phyloP scores from a whole-genome alignment of 2,329 filamentous ascomycete genomes.

The Fusarium chaquense region DNA sequence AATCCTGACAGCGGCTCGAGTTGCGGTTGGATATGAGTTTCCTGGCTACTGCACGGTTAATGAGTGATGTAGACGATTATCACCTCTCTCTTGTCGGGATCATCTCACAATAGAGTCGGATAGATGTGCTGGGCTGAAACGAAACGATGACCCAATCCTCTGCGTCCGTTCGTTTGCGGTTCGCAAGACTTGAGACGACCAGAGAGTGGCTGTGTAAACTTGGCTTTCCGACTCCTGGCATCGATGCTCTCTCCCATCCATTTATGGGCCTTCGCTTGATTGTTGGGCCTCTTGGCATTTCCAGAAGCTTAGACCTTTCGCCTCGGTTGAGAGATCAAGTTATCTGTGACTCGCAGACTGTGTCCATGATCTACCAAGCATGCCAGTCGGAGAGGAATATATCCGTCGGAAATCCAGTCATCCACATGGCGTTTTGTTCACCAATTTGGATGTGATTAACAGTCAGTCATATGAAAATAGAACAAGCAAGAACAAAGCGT shows the following conservation, averaged over 20 bases:
- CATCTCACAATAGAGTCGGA: background rate
- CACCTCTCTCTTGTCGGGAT: background rate
- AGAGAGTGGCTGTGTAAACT: constrained; percentile 41
- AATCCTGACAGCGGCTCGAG: constrained; percentile 22
- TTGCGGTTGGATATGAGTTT: constrained; percentile 17
- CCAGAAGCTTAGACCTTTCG: constrained; percentile 28
- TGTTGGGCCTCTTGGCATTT: constrained; percentile 20
- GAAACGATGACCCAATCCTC: constrained; percentile 18
- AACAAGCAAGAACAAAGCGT: constrained; percentile 18
- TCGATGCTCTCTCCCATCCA: constrained; percentile 1
- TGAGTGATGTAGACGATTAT: constrained; percentile 12
- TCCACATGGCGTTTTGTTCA: constrained; percentile 10
- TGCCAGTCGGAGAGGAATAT: constrained; percentile 11
- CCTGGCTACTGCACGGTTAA: constrained; percentile 41
- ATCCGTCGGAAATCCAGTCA: constrained; percentile 23
- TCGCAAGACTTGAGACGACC: constrained; percentile 36
- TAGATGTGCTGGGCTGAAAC: constrained; percentile 23
- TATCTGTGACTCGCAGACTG: constrained; percentile 24
- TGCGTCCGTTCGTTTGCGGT: constrained; percentile 28
- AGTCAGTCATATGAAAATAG: constrained; percentile 17
- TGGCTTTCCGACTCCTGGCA: constrained; percentile 28
- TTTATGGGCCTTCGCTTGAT: constrained; percentile 20
- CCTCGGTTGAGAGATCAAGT: constrained; percentile 18
- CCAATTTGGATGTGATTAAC: constrained; percentile 29
- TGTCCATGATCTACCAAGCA: constrained; percentile 23